These are phyloP conservation scores for Kuraishia capsulata DNA, from an alignment of 805 yeast species.

Conservation along the genomic window DNA sequence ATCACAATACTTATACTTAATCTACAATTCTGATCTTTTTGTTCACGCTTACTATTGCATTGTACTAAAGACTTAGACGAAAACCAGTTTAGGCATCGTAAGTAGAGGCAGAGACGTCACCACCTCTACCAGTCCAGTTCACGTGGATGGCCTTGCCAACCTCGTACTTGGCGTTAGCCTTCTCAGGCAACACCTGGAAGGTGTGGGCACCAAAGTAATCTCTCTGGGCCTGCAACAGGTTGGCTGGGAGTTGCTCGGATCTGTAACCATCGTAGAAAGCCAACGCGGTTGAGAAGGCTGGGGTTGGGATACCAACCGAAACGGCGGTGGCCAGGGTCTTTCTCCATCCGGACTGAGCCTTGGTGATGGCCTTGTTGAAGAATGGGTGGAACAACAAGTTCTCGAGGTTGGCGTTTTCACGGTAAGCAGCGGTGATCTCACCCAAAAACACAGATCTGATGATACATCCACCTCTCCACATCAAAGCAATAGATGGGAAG, in stretches of 20 bases:
- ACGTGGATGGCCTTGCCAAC: slow-evolving; percentile 80
- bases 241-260: slow-evolving; percentile 92
- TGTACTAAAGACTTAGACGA: too few species aligned
- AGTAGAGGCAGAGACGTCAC: slow-evolving; percentile 92
- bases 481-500: slow-evolving; percentile 92
- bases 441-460: slow-evolving; percentile 97
- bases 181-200: slow-evolving; percentile 87
- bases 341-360: slow-evolving; percentile 97
- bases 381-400: slow-evolving; percentile 93
- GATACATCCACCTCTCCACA: slow-evolving; percentile 99
- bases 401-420: slow-evolving; percentile 87
- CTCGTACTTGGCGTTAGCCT: slow-evolving; percentile 68
- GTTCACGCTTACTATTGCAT: too few species aligned
- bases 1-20: too few species aligned
- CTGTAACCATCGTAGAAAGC: slow-evolving; percentile 99
- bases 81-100: slow-evolving; percentile 63
- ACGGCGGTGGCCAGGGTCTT: slow-evolving; percentile 69
- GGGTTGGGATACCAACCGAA: slow-evolving; percentile 88
- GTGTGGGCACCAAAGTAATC: slow-evolving; percentile 99
- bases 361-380: slow-evolving; percentile 83
- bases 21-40: too few species aligned
- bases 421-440: slow-evolving; percentile 95
- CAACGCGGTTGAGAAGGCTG: slow-evolving; percentile 95
- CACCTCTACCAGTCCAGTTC: slow-evolving; percentile 99
- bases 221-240: slow-evolving; percentile 98